Evolutionary conservation across 441 rosid genomes (phyloP), one percentile per base, ranked within the genome.

Genomic region (Pelargonium myrrhifolium): DNA sequence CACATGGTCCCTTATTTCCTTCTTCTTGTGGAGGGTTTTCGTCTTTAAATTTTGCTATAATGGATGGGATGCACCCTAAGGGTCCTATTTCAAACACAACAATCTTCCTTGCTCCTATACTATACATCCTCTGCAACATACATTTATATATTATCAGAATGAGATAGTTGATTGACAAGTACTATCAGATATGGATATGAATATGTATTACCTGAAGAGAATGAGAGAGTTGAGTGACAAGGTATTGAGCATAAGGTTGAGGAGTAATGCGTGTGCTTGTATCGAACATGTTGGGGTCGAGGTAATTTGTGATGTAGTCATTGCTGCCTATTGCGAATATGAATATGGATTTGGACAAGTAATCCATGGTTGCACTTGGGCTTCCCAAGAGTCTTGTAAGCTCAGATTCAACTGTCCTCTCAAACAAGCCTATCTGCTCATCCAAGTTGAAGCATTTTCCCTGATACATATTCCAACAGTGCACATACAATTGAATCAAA

Each of bases 21-120:
- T n/a, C n/a, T n/a, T n/a, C n/a, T n/a, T n/a, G n/a, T n/a, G n/a
- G n/a, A n/a, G n/a, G n/a, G n/a, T n/a, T n/a, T n/a, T n/a, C n/a
- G n/a, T n/a, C n/a, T n/a, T n/a, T n/a, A n/a, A n/a, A 15, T 17
- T 61, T 67, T 74, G 68, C 76, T 0, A 75, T 47, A 2, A 82
- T 47, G 0, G 76, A 66, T 0, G 86, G 86, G 22, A 79, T 72
- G 81, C 87, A 83, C 0, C 86, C 86, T 0, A 83, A 65, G 0
- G 86, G 84, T 0, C 90, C 90, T 17, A 86, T 37, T 59, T 79
- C 84, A 24, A 68, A 72, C 68, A 79, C 67, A 12, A 82, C 68
- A 0, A 83, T 65, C 70, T 80, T 83, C 22, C 84, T 79, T 0
- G 75, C 80, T 67, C 86, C 89, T 53, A 63, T 10, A 1, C 35